These are phyloP conservation scores for Pachyrhizus erosus DNA, from an alignment of 306 rosid species.

Conservation along the genomic window DNA sequence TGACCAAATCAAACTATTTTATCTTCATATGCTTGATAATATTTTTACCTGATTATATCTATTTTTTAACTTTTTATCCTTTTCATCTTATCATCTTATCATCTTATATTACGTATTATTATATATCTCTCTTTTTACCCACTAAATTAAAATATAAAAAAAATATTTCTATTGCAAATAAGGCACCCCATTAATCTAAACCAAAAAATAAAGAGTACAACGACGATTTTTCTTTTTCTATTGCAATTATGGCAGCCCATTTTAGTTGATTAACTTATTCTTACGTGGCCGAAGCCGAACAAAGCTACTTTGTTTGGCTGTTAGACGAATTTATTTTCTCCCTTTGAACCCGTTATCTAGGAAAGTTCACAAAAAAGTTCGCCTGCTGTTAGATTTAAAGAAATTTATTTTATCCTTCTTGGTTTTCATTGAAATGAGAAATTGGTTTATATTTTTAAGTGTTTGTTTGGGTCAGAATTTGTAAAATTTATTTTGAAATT, in stretches of 20 bases:
- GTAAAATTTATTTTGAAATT: too few relatives aligned
- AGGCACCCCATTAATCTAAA: not conserved
- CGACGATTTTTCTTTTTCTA: not conserved
- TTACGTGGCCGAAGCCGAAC: too few relatives aligned
- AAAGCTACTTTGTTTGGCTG: too few relatives aligned
- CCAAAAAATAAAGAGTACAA: not conserved
- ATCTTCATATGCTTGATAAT: not conserved
- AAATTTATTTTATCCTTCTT: too few relatives aligned
- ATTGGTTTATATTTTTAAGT: too few relatives aligned
- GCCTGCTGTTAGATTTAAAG: too few relatives aligned
- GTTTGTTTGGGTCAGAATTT: too few relatives aligned
- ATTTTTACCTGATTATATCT: not conserved
- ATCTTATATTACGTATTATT: not conserved
- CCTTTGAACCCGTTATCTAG: too few relatives aligned
- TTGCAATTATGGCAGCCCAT: not conserved
- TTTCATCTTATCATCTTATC: not conserved
- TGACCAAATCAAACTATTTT: not conserved
- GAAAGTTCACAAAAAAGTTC: too few relatives aligned
- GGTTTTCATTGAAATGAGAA: too few relatives aligned
- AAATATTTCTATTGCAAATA: not conserved
- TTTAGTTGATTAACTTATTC: not conserved
- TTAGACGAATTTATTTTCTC: too few relatives aligned
- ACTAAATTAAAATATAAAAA: not conserved
- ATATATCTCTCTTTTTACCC: not conserved
- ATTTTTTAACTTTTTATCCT: not conserved